Evolutionary conservation across 2,329 filamentous ascomycete genomes (phyloP), one percentile per base, ranked within the genome.

Genomic region (Ambrosiella cleistominuta): DNA sequence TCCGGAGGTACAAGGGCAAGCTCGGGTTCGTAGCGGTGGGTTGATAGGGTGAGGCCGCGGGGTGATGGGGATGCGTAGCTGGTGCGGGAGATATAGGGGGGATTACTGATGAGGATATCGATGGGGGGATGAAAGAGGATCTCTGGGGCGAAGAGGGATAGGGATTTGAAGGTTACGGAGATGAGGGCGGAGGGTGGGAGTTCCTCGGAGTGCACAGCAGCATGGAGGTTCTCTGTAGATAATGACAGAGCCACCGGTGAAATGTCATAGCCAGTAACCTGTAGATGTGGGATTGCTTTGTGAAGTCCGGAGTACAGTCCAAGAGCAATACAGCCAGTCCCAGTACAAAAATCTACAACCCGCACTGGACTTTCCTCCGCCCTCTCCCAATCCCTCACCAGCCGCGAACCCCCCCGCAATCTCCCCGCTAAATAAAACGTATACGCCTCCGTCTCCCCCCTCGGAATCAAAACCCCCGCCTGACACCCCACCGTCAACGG

Each of bases 311-410:
- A 74, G 62, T 85, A 80, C 6, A 95, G 74, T 2, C 88, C 77
- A 7, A 97, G 76, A 0, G 88, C 79, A 62, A 97, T 95, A 70
- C 91, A 96, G 3, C 93, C 93, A 4, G 86, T 88, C 8, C 93
- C 93, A 0, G 88, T 90, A 69, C 93, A 97, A 37, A 96, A 74
- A 68, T 98, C 93, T 7, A 96, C 69, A 45, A 97, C 73, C 11
- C 75, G 77, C 11, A 94, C 64, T 13, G 65, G 61, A 64, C 59
- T 38, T 7, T n/a, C 17, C 40, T 27, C 51, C n/a, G 27, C 13
- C 44, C 9, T 39, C 15, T 42, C 45, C 40, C 40, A 1, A 51
- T 50, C 15, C 7, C 9, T 42, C 11, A 55, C 15, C 11, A 55
- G 27, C 61, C 19, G 13, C 27, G 4, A 27, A 7, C 35, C 17